Evolutionary conservation across 2,329 filamentous ascomycete species (phyloP).

Genomic region (Alternaria postmessia): DNA sequence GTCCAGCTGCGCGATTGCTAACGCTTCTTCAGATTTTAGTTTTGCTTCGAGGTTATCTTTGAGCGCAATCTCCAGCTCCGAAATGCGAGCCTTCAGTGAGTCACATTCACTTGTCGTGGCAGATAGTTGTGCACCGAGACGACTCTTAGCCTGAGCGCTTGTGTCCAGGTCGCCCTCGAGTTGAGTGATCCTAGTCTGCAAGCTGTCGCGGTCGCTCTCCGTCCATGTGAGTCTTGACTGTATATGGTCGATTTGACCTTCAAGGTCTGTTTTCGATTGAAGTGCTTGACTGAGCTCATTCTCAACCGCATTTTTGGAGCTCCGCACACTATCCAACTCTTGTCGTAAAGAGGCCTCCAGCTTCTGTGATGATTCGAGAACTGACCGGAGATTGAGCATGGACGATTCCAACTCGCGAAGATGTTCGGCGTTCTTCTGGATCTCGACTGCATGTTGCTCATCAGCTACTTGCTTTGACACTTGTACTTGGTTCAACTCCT

Average conservation of each 20-base stretch:
- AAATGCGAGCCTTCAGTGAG: constrained; percentile 16
- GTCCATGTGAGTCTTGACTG: constrained; percentile 11
- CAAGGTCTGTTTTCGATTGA: constrained; percentile 17
- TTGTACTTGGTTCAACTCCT: constrained; percentile 28
- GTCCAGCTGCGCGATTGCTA: constrained; percentile 15
- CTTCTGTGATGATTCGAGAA: constrained; percentile 26
- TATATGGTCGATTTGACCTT: constrained; percentile 17
- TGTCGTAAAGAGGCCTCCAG: constrained; percentile 22
- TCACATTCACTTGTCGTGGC: constrained; percentile 17
- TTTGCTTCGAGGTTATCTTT: constrained; percentile 12
- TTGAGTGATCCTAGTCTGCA: constrained; percentile 15
- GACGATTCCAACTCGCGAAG: constrained; percentile 37
- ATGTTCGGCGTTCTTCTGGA: constrained; percentile 26
- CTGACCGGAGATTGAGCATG: constrained; percentile 24
- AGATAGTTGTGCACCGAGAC: constrained; percentile 19
- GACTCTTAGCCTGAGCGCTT: constrained; percentile 10
- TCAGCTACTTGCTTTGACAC: constrained; percentile 26
- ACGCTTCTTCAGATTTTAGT: constrained; percentile 14
- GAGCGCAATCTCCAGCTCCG: constrained; percentile 25
- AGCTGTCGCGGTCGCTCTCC: constrained; percentile 10
- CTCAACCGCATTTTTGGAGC: constrained; percentile 22
- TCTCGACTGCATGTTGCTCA: constrained; percentile 17
- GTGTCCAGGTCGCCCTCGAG: constrained; percentile 17
- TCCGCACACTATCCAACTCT: constrained; percentile 23
- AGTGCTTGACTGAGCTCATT: constrained; percentile 15